Evolutionary conservation across 2,329 filamentous ascomycete genomes (phyloP).

Genomic region (Colletotrichum eremochloae): DNA sequence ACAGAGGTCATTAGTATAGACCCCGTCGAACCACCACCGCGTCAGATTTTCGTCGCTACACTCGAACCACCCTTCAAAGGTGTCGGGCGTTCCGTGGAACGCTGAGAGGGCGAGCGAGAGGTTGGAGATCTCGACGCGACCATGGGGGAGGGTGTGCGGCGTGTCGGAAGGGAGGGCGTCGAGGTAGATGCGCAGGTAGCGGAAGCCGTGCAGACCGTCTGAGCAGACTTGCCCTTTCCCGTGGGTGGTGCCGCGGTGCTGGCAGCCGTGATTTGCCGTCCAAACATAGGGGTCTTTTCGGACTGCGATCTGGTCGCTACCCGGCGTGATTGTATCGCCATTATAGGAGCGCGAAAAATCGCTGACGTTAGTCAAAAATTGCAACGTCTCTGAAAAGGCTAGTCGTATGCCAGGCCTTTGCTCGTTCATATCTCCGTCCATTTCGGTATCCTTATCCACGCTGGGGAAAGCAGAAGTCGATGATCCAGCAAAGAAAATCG

Average conservation of each 20-base stretch:
- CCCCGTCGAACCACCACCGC: conserved; percentile 66
- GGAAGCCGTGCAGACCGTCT: conserved; percentile 67
- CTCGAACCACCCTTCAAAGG: conserved; percentile 65
- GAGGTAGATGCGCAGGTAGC: conserved; percentile 63
- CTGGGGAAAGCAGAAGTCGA: conserved; percentile 38
- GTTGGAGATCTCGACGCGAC: conserved; percentile 58
- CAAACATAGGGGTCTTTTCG: conserved; percentile 57
- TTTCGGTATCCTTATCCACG: background rate
- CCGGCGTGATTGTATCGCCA: conserved; percentile 54
- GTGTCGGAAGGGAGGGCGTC: conserved; percentile 59
- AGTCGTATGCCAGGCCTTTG: conserved; percentile 57
- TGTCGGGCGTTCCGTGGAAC: conserved; percentile 61
- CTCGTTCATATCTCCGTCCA: too few relatives aligned
- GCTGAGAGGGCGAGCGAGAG: conserved; percentile 59
- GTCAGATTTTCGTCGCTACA: conserved; percentile 63
- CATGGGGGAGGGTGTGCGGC: conserved; percentile 58
- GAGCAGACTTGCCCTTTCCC: conserved; percentile 58
- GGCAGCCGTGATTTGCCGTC: conserved; percentile 60
- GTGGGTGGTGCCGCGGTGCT: conserved; percentile 44
- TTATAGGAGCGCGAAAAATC: conserved; percentile 65
- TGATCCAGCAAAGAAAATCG: conserved; percentile 57
- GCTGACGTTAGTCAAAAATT: conserved; percentile 58
- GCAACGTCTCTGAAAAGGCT: conserved; percentile 63
- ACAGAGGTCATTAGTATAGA: conserved; percentile 65
- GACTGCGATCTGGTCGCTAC: conserved; percentile 66